Percentiles rank a stretch among this genome's conserved stretches.
phyloP scores from a whole-genome alignment of 192 early-diverging fungal genomes.

The Podila horticola region DNA sequence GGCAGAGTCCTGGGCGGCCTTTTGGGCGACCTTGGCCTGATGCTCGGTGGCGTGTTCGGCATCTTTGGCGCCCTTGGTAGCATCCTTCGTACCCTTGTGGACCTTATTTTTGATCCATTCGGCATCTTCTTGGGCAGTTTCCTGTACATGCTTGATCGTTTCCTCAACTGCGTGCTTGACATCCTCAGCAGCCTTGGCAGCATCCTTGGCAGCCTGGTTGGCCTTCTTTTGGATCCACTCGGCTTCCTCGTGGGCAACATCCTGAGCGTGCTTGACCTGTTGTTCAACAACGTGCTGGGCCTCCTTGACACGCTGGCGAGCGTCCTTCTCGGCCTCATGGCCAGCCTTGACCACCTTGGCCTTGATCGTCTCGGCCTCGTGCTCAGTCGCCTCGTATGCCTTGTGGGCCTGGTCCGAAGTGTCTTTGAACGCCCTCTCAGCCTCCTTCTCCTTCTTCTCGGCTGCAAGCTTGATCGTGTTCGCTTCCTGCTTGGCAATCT shows the following conservation, averaged over 20 bases:
- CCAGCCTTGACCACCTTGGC: slow-evolving; percentile 10
- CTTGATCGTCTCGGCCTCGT: slow-evolving; percentile 17
- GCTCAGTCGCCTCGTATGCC: slow-evolving; percentile 10
- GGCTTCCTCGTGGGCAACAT: background rate
- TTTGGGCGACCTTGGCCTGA: slow-evolving; percentile 11
- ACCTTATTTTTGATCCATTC: background rate
- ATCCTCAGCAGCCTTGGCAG: background rate
- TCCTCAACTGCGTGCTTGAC: background rate
- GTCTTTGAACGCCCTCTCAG: slow-evolving; percentile 6
- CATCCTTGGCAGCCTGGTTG: slow-evolving; percentile 5
- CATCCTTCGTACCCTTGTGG: background rate
- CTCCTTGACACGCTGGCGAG: background rate
- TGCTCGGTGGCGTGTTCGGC: slow-evolving; percentile 7
- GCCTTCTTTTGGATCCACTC: slow-evolving; percentile 4
- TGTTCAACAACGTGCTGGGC: slow-evolving; percentile 15
- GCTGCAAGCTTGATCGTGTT: background rate
- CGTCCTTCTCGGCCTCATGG: slow-evolving; percentile 4
- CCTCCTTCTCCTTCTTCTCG: slow-evolving; percentile 21
- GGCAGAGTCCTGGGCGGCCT: background rate
- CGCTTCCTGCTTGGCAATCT: slow-evolving; percentile 8
- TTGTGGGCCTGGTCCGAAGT: slow-evolving; percentile 19
- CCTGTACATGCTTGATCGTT: background rate
- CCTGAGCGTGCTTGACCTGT: background rate
- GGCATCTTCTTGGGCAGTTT: background rate
- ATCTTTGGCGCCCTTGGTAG: slow-evolving; percentile 6